phyloP scores from a whole-genome alignment of 164 flowering plant species.

The Annona cherimola region DNA sequence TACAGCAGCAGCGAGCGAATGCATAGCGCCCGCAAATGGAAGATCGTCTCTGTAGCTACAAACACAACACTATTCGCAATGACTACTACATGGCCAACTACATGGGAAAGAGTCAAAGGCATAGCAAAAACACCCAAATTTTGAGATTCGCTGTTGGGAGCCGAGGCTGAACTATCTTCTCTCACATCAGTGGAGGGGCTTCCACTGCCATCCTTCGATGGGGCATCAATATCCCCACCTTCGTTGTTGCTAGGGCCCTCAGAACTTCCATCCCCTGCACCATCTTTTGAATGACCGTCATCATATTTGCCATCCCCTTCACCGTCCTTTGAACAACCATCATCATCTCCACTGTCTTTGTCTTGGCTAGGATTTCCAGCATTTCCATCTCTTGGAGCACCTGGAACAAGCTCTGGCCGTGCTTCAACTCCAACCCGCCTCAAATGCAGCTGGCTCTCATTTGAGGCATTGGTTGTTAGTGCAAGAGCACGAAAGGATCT shows the following conservation, averaged over 20 bases:
- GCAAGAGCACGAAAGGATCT: background rate
- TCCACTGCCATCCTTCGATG: constrained; percentile 29
- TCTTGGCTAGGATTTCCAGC: constrained; percentile 45
- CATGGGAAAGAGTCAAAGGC: background rate
- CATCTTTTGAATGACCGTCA: background rate
- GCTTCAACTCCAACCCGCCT: constrained; percentile 89
- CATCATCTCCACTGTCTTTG: constrained; percentile 41
- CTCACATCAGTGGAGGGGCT: constrained; percentile 28
- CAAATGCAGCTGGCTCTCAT: constrained; percentile 61
- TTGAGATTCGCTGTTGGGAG: constrained; percentile 36
- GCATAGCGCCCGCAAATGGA: constrained; percentile 6
- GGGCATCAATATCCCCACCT: constrained; percentile 11
- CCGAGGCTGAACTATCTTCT: constrained; percentile 32
- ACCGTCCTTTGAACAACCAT: constrained; percentile 20
- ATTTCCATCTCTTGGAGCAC: constrained; percentile 33
- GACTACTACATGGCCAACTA: constrained; percentile 5
- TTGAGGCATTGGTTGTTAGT: background rate
- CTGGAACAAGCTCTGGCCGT: constrained; percentile 53
- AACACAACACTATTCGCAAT: background rate
- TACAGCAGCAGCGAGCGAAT: constrained; percentile 18
- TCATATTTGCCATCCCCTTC: background rate
- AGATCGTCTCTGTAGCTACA: constrained; percentile 7
- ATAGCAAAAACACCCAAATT: constrained; percentile 26
- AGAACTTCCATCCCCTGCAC: background rate
- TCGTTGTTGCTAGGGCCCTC: background rate